Evolutionary conservation across 352 stramenopile species (phyloP), one percentile per base, ranked within the genome.

Genomic region (Phytophthora idaei): DNA sequence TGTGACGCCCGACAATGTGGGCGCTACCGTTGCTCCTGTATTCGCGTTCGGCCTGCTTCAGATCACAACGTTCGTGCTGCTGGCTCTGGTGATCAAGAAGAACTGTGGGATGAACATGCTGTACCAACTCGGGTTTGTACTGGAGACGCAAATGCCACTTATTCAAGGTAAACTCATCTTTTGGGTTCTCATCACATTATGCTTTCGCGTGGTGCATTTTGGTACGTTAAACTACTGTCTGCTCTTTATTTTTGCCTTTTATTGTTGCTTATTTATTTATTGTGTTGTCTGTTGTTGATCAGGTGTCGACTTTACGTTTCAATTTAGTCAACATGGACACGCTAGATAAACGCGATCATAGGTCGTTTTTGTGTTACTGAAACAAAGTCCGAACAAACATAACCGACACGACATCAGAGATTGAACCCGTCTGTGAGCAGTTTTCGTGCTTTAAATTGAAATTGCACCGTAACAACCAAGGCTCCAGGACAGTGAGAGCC

Each of bases 81-180:
- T 81, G 29, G 54, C 28, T 0, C 10, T 44, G 9, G 36, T 76
- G 4, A 64, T 81, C 8, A 67, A 69, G n/a, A 46, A 57, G 1
- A 66, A 69, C 7, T 61, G 64, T 11, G 49, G 69, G 1, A 48
- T 78, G 46, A 63, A 50, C 3, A 57, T 67, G 21, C 1, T 72
- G 4, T 74, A 74, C 31, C 64, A 77, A 21, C 36, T 78, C 6
- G 70, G 67, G n/a, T 81, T 78, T 25, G 74, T 78, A 9, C 28
- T 81, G 29, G 70, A 78, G 17, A 72, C 52, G 7, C 74, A 74
- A 9, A 37, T 37, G 9, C 8, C 32, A 37, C 32, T 37, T 12
- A 37, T 37, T 12, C 32, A 37, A 37, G 32, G 32, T 37, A 37
- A 12, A 37, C 8, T 37, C 5, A 37, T 37, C 1, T 37, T 37